Evolutionary conservation across 176 grass and related monocot genomes (phyloP).

Genomic region (Typha latifolia): DNA sequence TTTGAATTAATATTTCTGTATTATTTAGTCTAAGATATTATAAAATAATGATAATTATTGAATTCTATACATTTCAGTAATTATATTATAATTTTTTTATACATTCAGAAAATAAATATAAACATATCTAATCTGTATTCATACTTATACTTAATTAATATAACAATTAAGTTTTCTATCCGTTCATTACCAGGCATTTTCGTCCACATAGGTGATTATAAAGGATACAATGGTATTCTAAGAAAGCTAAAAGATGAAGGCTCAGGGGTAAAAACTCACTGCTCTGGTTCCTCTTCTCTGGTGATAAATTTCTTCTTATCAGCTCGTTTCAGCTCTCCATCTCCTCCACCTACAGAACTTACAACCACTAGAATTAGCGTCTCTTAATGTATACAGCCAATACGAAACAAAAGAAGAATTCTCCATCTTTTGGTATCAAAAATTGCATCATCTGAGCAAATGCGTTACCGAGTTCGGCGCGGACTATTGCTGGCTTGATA

Average conservation of each 20-base stretch:
- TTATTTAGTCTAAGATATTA: too few relatives aligned
- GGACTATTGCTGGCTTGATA: constrained; percentile 36
- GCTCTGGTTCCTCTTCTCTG: constrained; percentile 80
- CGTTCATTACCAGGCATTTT: not conserved
- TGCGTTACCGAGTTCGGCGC: constrained; percentile 34
- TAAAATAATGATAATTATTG: too few relatives aligned
- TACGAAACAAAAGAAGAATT: too few relatives aligned
- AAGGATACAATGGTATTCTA: not conserved
- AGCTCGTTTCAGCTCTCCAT: constrained; percentile 55
- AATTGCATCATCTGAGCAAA: constrained; percentile 1
- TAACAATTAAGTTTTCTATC: too few relatives aligned
- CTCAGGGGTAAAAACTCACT: constrained; percentile 33
- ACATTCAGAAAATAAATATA: too few relatives aligned
- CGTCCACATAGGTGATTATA: not conserved
- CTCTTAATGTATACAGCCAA: too few relatives aligned
- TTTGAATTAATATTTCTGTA: too few relatives aligned
- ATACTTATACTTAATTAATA: too few relatives aligned
- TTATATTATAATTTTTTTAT: too few relatives aligned
- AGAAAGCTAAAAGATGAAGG: not conserved
- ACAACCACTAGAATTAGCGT: too few relatives aligned
- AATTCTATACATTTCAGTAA: too few relatives aligned
- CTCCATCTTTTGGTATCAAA: not conserved
- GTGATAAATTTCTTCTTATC: constrained; percentile 93
- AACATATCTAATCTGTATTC: too few relatives aligned
- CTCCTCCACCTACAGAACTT: constrained; percentile 29